Evolutionary conservation across 345 rosid genomes (phyloP).

Genomic region (Cardamine occulta): DNA sequence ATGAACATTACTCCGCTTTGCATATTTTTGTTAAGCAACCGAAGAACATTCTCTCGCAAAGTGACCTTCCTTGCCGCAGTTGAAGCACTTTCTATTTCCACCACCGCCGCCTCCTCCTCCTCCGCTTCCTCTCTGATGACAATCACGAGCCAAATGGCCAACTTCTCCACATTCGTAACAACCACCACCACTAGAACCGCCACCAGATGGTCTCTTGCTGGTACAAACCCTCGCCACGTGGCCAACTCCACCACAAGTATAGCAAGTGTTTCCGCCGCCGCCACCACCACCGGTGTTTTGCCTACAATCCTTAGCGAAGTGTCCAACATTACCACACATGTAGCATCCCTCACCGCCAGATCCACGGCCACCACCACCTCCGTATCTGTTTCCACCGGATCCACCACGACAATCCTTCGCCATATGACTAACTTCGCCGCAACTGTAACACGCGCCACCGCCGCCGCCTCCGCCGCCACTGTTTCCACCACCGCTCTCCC

Average conservation of each 20-base stretch:
- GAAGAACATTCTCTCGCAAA: conserved; percentile 58
- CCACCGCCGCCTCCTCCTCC: conserved; percentile 23
- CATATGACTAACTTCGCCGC: conserved; percentile 48
- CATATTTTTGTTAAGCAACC: conserved; percentile 28
- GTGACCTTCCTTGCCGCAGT: conserved; percentile 57
- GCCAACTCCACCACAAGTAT: conserved; percentile 45
- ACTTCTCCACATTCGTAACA: conserved; percentile 47
- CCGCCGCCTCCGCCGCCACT: conserved; percentile 40
- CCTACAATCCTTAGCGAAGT: conserved; percentile 60
- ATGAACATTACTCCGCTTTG: conserved; percentile 42
- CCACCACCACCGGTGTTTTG: conserved; percentile 41
- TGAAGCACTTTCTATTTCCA: conserved; percentile 48
- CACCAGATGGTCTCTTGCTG: conserved; percentile 35
- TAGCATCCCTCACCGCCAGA: conserved; percentile 52
- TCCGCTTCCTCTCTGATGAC: conserved; percentile 39
- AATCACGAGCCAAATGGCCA: conserved; percentile 54
- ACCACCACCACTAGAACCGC: conserved; percentile 35
- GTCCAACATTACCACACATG: conserved; percentile 54
- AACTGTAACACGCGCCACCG: conserved; percentile 44
- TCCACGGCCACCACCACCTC: conserved; percentile 39
- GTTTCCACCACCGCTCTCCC: conserved; percentile 40
- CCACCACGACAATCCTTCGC: conserved; percentile 50
- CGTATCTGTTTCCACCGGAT: conserved; percentile 39
- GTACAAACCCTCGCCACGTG: conserved; percentile 52
- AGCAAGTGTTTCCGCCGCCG: conserved; percentile 44